Conservation (phyloP, 306 rosid species). For the Abrus precatorius region DNA sequence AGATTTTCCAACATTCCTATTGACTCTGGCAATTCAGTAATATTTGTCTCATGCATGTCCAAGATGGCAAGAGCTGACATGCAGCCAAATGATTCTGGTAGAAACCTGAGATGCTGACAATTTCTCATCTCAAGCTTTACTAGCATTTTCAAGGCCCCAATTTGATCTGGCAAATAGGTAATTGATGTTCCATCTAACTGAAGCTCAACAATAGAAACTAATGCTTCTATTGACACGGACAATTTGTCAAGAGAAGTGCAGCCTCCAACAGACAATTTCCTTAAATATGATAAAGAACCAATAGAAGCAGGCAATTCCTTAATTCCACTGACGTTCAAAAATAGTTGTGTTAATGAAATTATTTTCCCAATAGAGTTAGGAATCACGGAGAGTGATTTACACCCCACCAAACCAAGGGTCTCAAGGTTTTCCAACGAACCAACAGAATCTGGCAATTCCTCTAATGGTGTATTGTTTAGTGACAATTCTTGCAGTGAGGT, state of each 20-base stretch:
- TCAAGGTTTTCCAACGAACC: slow-evolving; percentile 64
- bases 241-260: slow-evolving; percentile 42
- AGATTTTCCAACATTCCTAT: slow-evolving; percentile 62
- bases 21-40: slow-evolving; percentile 64
- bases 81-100: slow-evolving; percentile 59
- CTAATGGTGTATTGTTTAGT: slow-evolving; percentile 52
- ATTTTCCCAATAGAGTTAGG: slow-evolving; percentile 56
- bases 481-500: slow-evolving; percentile 59
- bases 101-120: slow-evolving; percentile 47
- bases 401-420: slow-evolving; percentile 54
- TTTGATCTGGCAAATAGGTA: slow-evolving; percentile 55
- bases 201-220: slow-evolving; percentile 54
- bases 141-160: slow-evolving; percentile 59
- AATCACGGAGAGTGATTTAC: slow-evolving; percentile 53
- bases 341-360: slow-evolving; percentile 38
- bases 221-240: slow-evolving; percentile 53
- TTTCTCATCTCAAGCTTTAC: slow-evolving; percentile 53
- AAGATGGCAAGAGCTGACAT: slow-evolving; percentile 53
- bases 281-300: slow-evolving; percentile 60
- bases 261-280: slow-evolving; percentile 42
- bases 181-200: slow-evolving; percentile 51
- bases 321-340: slow-evolving; percentile 47
- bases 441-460: slow-evolving; percentile 62
- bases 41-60: slow-evolving; percentile 45
- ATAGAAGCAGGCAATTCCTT: slow-evolving; percentile 57